Evolutionary conservation across 768 basidiomycete genomes (phyloP), one percentile per base, ranked within the genome.

Genomic region (Cytidiella melzeri): DNA sequence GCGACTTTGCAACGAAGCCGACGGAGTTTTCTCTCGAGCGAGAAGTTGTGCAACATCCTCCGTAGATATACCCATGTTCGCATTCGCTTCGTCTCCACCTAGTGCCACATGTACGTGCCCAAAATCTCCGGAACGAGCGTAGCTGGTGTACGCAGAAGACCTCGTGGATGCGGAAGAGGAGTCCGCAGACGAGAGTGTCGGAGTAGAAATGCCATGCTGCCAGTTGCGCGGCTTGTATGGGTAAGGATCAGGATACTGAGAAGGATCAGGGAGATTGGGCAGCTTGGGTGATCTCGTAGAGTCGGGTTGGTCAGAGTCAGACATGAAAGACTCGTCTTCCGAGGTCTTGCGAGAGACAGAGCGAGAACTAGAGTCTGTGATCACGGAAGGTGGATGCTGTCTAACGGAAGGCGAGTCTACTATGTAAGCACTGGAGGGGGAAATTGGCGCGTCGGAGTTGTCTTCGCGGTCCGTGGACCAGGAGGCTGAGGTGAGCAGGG

Each of bases 61-160:
- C 5, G 83, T 73, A 3, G 79, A 74, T 56, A 87, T 80, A 47
- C 80, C 83, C 37, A 83, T 70, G 39, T 73, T 73, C 25, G 76
- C 63, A 43, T 70, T 63, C 38, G 79, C 76, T 11, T 85, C 82
- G 52, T 84, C 74, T 30, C 69, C 75, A 18, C 70, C 74, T 4
- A 82, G 77, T 25, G 72, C 83, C 57, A 87, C 80, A 50, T 79
- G 83, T 39, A 87, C 74, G 63, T 82, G 77, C 19, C 74, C 73
- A 47, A 75, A 81, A 65, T 89, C 87, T 34, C 73, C 73, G 37
- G 80, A 78, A 21, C 83, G 84, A 47, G 82, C 83, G 18, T 80
- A 79, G 65, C 76, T 83, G 20, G 85, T 84, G 61, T 88, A 88
- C 4, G 87, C 85, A 3, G 85, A 86, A 6, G 87, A 88, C 43